Percentiles rank a stretch among this genome's conserved stretches.
Conservation (phyloP, 208 protist genomes). For the Leishmania aethiopica region DNA sequence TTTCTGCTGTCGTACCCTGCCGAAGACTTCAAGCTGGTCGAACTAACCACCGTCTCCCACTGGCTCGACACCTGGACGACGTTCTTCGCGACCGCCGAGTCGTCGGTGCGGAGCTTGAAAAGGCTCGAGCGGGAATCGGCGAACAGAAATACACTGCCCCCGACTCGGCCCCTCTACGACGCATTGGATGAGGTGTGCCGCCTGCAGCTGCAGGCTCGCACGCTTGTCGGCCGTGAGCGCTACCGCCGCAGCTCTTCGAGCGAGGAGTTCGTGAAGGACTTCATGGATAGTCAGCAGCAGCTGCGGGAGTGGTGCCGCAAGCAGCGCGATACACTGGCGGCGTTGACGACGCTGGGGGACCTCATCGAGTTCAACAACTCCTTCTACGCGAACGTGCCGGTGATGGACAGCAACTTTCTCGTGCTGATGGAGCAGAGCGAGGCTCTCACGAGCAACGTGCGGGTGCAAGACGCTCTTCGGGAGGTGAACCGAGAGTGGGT, state of each 20-base stretch:
- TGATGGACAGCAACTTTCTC: conserved; percentile 90
- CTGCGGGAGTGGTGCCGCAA: conserved; percentile 82
- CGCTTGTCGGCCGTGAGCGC: conserved; percentile 70
- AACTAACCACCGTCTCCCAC: conserved; percentile 46
- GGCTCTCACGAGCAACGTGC: conserved; percentile 44
- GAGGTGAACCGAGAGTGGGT: conserved; percentile 80
- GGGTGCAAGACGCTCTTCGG: conserved; percentile 70
- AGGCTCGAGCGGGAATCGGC: conserved; percentile 33
- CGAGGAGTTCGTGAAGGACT: conserved; percentile 60
- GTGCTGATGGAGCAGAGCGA: conserved; percentile 81
- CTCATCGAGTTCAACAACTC: conserved; percentile 72
- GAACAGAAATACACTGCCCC: conserved; percentile 22
- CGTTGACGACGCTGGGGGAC: conserved; percentile 49
- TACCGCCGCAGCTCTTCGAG: conserved; percentile 50
- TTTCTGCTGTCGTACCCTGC: conserved; percentile 52
- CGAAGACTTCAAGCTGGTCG: conserved; percentile 48
- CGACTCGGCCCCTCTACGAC: conserved; percentile 48
- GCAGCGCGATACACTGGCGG: conserved; percentile 70
- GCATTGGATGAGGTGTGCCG: conserved; percentile 67
- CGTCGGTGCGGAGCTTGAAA: conserved; percentile 43
- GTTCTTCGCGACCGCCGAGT: conserved; percentile 48
- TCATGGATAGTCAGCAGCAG: conserved; percentile 68
- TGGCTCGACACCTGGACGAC: conserved; percentile 69
- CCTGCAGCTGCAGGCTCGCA: conserved; percentile 72
- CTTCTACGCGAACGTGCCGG: conserved; percentile 69